Conservation (phyloP, 2,329 filamentous ascomycete species). For the Cryphonectria naterciae region DNA sequence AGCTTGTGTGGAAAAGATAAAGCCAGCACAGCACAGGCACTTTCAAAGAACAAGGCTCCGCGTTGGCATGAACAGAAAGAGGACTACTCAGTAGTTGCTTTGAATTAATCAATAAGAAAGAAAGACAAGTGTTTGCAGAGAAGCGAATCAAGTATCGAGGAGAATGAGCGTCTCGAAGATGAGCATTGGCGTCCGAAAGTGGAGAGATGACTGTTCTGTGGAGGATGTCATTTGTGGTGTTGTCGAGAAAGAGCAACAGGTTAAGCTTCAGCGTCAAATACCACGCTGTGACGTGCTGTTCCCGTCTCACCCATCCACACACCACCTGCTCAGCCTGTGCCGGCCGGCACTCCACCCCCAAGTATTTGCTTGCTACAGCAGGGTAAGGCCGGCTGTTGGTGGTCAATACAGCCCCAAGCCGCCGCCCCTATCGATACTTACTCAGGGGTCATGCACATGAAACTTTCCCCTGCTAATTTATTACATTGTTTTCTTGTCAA, state of each 20-base stretch:
- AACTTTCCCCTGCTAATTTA: background rate
- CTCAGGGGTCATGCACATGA: background rate
- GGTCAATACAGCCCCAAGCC: background rate
- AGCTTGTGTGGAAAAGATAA: background rate
- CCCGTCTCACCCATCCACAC: background rate
- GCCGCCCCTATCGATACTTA: constrained; percentile 1
- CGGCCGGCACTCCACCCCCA: constrained; percentile 6
- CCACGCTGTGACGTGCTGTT: constrained; percentile 16
- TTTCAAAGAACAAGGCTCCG: background rate
- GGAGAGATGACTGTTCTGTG: background rate
- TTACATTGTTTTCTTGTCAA: background rate
- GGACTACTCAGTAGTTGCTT: constrained; percentile 11
- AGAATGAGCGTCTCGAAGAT: constrained; percentile 19
- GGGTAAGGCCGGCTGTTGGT: background rate
- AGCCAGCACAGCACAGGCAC: constrained; percentile 14
- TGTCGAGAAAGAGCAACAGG: background rate
- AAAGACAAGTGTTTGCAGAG: background rate
- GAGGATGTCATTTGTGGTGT: constrained; percentile 6
- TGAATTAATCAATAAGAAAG: background rate
- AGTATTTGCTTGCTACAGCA: background rate
- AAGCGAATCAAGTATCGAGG: background rate
- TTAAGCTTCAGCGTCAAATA: constrained; percentile 3
- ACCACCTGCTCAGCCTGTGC: background rate
- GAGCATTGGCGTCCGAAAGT: background rate
- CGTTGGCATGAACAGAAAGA: background rate